Conservation (phyloP, 2,329 filamentous ascomycete genomes). For the Basipetospora chlamydospora region DNA sequence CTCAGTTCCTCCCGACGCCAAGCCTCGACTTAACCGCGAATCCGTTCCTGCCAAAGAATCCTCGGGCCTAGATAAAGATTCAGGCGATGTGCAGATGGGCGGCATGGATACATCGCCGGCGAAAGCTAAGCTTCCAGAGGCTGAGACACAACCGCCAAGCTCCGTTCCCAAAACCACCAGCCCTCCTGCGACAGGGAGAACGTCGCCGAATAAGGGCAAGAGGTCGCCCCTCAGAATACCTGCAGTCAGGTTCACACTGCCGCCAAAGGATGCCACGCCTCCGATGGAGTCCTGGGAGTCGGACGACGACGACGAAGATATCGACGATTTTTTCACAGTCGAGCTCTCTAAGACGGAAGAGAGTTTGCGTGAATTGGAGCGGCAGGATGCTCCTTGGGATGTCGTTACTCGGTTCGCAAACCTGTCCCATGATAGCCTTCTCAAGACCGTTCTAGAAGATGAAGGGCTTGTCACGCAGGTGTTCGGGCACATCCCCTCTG, state of each 20-base stretch:
- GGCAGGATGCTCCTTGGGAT: conserved; percentile 23
- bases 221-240: conserved; percentile 14
- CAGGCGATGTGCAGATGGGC: conserved; percentile 1
- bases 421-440: conserved; percentile 32
- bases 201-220: no score
- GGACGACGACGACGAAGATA: conserved; percentile 42
- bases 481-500: conserved; percentile 2
- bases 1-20: conserved; percentile 1
- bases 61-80: not conserved
- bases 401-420: conserved; percentile 31
- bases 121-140: not conserved
- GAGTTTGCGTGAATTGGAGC: conserved; percentile 30
- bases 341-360: conserved; percentile 37
- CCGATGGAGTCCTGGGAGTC: conserved; percentile 23
- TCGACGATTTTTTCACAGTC: conserved; percentile 39
- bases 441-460: conserved; percentile 28
- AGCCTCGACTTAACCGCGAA: not conserved
- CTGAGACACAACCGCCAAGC: no score
- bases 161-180: no score
- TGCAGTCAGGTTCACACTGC: conserved; percentile 23
- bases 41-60: not conserved
- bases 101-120: not conserved
- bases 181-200: no score
- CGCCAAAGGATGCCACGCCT: conserved; percentile 18
- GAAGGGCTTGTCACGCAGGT: conserved; percentile 21